Evolutionary conservation across 345 rosid genomes (phyloP).

Genomic region (Aquilaria sinensis): DNA sequence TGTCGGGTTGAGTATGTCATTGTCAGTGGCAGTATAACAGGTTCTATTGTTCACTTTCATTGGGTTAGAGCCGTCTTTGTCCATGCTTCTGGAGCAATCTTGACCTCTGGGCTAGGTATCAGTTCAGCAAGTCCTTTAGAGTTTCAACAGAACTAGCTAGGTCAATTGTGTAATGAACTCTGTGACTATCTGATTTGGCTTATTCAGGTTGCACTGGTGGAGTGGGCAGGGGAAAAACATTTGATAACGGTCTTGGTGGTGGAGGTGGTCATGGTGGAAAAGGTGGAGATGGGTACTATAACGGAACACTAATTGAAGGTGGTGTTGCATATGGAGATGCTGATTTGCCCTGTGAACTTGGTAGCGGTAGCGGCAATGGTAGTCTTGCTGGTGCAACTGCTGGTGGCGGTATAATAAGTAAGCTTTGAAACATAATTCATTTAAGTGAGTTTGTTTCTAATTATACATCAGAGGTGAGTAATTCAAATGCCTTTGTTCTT

Average conservation of each 20-base stretch:
- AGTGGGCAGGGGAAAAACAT: conserved; percentile 68
- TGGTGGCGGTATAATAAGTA: conserved; percentile 94
- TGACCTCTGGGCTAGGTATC: conserved; percentile 55
- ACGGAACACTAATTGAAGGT: conserved; percentile 65
- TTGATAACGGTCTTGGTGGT: conserved; percentile 66
- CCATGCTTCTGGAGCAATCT: conserved; percentile 39
- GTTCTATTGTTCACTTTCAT: conserved; percentile 67
- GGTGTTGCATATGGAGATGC: conserved; percentile 74
- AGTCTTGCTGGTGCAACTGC: conserved; percentile 61
- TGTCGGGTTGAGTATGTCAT: conserved; percentile 63
- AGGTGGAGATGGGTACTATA: conserved; percentile 79
- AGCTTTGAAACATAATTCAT: conserved; percentile 11
- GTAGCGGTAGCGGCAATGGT: conserved; percentile 89
- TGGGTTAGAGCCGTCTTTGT: conserved; percentile 47
- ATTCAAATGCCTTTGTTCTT: neutral
- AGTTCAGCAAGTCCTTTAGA: neutral
- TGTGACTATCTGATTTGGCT: conserved; percentile 9
- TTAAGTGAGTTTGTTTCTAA: neutral
- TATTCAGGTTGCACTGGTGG: conserved; percentile 85
- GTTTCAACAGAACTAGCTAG: neutral
- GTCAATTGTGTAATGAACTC: neutral
- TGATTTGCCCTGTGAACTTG: conserved; percentile 93
- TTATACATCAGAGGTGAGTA: neutral
- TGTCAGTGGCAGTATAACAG: conserved; percentile 44
- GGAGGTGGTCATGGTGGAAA: conserved; percentile 97